phyloP scores from a whole-genome alignment of 306 rosid genomes.

The Cicer arietinum region DNA sequence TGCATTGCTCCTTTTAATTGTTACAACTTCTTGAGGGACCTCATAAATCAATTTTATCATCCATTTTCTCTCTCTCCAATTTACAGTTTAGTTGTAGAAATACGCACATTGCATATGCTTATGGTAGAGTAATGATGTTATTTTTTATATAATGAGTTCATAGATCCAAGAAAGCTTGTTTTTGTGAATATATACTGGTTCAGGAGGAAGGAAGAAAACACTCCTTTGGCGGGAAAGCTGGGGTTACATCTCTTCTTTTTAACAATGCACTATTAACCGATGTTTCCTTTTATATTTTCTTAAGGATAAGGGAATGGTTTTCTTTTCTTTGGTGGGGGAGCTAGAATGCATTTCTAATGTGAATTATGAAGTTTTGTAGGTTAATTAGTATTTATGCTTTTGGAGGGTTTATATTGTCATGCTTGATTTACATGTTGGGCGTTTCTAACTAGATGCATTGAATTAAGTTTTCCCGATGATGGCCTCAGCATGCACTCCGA shows the following conservation, averaged over 20 bases:
- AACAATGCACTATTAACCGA: background rate
- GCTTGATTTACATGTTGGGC: constrained; percentile 21
- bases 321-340: constrained; percentile 25
- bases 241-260: constrained; percentile 7
- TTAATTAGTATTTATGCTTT: background rate
- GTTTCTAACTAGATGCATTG: constrained; percentile 19
- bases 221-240: background rate
- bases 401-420: constrained; percentile 6
- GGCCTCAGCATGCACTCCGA: constrained; percentile 7
- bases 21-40: background rate
- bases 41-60: constrained; percentile 2
- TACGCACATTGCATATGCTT: background rate
- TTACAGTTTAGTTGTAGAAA: constrained; percentile 17
- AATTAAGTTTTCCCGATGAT: background rate
- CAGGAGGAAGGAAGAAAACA: background rate
- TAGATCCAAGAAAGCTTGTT: constrained; percentile 19
- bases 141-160: constrained; percentile 4
- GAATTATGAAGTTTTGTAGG: background rate
- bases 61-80: constrained; percentile 21
- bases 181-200: constrained; percentile 10
- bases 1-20: background rate
- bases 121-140: constrained; percentile 1
- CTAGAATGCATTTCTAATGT: constrained; percentile 32
- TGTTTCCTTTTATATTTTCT: constrained; percentile 7
- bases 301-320: background rate